phyloP scores from a whole-genome alignment of 495 filamentous ascomycete genomes.

The Lasiosphaeriaceae sp. region DNA sequence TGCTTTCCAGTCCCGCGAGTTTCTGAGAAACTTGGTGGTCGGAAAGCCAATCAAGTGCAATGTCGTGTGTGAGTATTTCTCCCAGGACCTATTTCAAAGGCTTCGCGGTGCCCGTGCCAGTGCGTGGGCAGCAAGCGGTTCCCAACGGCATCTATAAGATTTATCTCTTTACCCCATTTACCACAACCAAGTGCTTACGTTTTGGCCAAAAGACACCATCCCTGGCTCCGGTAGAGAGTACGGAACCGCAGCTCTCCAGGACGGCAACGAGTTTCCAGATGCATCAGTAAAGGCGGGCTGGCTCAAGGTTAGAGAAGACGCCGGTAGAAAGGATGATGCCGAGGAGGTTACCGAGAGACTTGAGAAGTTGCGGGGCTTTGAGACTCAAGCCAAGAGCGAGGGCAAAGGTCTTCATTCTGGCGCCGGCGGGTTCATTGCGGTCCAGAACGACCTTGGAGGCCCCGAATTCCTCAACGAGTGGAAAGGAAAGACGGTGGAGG shows the following conservation, averaged over 20 bases:
- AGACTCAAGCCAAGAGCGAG: conserved; percentile 73
- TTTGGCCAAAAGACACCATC: conserved; percentile 55
- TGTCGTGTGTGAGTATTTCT: conserved; percentile 46
- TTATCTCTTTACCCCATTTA: neutral
- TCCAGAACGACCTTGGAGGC: conserved; percentile 71
- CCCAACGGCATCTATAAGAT: neutral
- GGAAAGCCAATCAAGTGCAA: conserved; percentile 84
- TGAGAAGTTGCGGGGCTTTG: conserved; percentile 70
- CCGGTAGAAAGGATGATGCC: conserved; percentile 78
- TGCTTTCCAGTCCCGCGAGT: conserved; percentile 91
- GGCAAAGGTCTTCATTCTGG: conserved; percentile 74
- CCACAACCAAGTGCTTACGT: conserved; percentile 23
- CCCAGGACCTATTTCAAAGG: no score
- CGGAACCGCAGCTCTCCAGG: conserved; percentile 68
- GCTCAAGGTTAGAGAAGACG: conserved; percentile 88
- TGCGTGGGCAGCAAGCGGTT: neutral
- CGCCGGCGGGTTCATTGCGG: conserved; percentile 59
- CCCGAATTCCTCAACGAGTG: conserved; percentile 71
- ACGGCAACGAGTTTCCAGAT: conserved; percentile 73
- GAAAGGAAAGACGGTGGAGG: conserved; percentile 75
- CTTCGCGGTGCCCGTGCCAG: no score
- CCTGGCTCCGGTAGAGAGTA: conserved; percentile 85
- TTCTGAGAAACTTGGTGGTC: conserved; percentile 74
- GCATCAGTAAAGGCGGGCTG: conserved; percentile 79
- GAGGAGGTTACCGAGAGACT: conserved; percentile 66